Evolutionary conservation across 768 basidiomycete genomes (phyloP), one percentile per base, ranked within the genome.

Genomic region (Fomitopsis pulvina): DNA sequence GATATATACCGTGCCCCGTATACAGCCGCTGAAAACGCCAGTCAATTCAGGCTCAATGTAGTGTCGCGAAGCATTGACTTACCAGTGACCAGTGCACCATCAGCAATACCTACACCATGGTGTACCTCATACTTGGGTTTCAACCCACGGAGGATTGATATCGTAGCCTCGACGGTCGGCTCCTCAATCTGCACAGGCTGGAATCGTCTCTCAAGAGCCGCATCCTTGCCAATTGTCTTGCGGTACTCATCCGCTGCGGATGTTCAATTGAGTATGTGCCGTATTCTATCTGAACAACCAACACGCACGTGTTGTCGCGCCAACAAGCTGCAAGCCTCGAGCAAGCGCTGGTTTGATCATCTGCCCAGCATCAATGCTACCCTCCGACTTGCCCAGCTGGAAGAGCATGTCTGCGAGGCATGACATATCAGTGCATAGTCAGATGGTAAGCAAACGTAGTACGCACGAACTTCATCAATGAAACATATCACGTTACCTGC

Each of bases 281-380:
- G n/a, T n/a, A n/a, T n/a, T n/a, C n/a, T 27, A 44, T 28, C 44
- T 16, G 28, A 25, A 30, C 25, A 37, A 27, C 37, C 2, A 20
- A 48, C 4, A 72, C 83, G 51, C 65, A 88, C 87, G 81, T 4
- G 92, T 94, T 0, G 92, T 95, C 0, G 92, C 92, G 18, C 92
- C 92, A 4, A 95, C 88, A 1, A 94, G 80, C 60, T 89, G 87
- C 7, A 95, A 69, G 5, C 92, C 92, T 29, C 91, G 73, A 5
- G 92, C 92, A 1, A 94, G 74, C 0, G 92, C 87, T 26, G 91
- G 91, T 60, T 92, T 94, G 58, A 93, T 92, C 89, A 93, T 92
- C 58, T 90, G 85, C 0, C 91, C 91, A 1, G 88, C 92, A 57
- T 94, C 92, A 52, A 95, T 85, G 54, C 88, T 89, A 21, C 92